A percentile compares a stretch with the other conserved stretches of the same genome.
Conservation (phyloP, 345 rosid genomes). For the Rhodomyrtus tomentosa region DNA sequence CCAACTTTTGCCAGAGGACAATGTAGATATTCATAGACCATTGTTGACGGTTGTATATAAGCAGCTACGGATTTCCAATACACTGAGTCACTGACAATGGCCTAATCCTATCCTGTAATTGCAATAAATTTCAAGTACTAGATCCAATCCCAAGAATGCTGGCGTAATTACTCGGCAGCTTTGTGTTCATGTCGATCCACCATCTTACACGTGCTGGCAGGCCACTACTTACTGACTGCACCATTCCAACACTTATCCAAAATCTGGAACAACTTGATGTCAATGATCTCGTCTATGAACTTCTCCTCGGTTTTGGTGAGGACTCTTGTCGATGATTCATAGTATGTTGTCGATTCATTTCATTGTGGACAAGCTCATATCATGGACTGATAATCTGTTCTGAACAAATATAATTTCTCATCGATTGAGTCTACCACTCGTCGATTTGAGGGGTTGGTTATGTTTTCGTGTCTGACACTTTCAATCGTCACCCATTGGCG, state of each 20-base stretch:
- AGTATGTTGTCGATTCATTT: background rate
- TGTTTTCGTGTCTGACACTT: background rate
- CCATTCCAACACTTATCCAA: background rate
- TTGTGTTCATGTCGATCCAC: background rate
- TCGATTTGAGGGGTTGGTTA: background rate
- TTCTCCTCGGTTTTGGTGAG: background rate
- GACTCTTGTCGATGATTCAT: background rate
- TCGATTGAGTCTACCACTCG: background rate
- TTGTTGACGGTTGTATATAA: background rate
- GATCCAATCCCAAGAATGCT: background rate
- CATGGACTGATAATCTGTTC: background rate
- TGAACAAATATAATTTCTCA: background rate
- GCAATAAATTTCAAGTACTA: background rate
- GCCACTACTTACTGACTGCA: background rate
- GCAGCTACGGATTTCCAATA: background rate
- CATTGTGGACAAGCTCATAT: background rate
- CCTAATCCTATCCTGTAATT: background rate
- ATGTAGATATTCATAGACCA: background rate
- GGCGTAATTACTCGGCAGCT: background rate
- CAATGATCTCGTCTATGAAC: fast-evolving
- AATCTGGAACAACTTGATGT: background rate
- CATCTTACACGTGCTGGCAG: background rate
- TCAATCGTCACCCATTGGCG: background rate
- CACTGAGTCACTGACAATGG: background rate
- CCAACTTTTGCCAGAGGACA: background rate